Base-by-base conservation (phyloP, 2,329 filamentous ascomycete genomes). In the Periconia sp. region DNA sequence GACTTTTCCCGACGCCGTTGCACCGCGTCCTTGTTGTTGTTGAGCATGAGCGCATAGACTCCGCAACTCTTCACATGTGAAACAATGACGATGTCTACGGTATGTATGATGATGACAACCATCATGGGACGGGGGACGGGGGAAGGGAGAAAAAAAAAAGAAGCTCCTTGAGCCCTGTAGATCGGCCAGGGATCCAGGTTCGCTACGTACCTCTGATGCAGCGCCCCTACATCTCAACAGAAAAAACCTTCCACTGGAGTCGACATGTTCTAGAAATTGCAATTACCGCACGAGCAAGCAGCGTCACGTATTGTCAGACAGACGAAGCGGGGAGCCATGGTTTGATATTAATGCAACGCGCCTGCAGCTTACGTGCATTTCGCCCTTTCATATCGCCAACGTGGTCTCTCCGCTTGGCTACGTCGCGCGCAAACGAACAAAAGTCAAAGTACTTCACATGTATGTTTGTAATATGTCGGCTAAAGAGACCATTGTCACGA, bases 361-460 rank as follows among this genome's bases (percentile, higher is more conserved):
- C 23, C 23, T 42, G 47, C 47, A 49, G 48, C 48, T 50, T 50
- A 50, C 41, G 48, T 45, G 48, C 48, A 44, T 35, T 45, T 19
- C 20, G 18, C 7, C 40, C 14, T n/a, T 45, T 50, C 48, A 45
- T 50, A 45, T 45, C 35, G 33, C 48, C 27, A 50, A 50, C 48
- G 48, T 50, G 48, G 47, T 30, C 33, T 45, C 17, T 17, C 18
- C 23, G 33, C 33, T 11, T 37, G 5, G 33, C 6, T 8, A 15
- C 19, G 18, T 27, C 27, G 41, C 41, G 19, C 41, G 17, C 41
- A 7, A 17, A 42, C n/a, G 10, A n/a, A 42, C 11, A n/a, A 15
- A 18, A 42, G 41, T 20, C 23, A 37, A n/a, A 11, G 11, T 37
- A 37, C 33, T 37, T n/a, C 33, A 37, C 33, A 37, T 37, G 33